phyloP scores from a whole-genome alignment of 176 grass and related monocot species.

The Olyra latifolia region DNA sequence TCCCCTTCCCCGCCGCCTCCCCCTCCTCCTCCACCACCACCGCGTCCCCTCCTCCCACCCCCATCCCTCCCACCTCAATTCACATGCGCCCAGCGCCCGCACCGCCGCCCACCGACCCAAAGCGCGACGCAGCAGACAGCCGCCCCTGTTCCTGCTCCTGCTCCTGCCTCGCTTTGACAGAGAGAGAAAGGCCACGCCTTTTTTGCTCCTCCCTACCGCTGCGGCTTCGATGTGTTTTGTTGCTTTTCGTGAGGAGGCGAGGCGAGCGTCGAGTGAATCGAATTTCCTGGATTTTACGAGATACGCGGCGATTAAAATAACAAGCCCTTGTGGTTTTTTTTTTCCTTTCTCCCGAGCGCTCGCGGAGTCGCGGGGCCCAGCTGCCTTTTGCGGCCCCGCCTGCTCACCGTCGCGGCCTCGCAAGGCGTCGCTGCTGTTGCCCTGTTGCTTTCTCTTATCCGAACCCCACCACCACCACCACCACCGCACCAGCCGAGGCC shows the following conservation, averaged over 20 bases:
- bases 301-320: conserved; percentile 77
- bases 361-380: neutral
- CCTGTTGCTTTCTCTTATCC: conserved; percentile 44
- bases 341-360: neutral
- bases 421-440: conserved; percentile 13
- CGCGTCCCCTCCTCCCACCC: conserved; percentile 1
- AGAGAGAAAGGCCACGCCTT: neutral
- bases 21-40: neutral
- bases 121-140: neutral
- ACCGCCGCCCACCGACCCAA: neutral
- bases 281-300: conserved; percentile 80
- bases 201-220: neutral
- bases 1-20: conserved; percentile 28
- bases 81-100: conserved; percentile 26
- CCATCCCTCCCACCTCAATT: conserved; percentile 19
- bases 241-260: conserved; percentile 32
- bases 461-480: conserved; percentile 24
- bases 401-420: neutral
- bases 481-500: neutral
- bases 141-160: neutral
- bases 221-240: conserved; percentile 13
- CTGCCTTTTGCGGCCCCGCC: conserved; percentile 3
- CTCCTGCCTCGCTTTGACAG: conserved; percentile 6
- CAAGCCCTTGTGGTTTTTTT: too few species aligned
- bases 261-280: conserved; percentile 46